These are phyloP conservation scores for Pneumocystis sp. DNA, from an alignment of 1,139 yeast genomes.

Conservation along the genomic window DNA sequence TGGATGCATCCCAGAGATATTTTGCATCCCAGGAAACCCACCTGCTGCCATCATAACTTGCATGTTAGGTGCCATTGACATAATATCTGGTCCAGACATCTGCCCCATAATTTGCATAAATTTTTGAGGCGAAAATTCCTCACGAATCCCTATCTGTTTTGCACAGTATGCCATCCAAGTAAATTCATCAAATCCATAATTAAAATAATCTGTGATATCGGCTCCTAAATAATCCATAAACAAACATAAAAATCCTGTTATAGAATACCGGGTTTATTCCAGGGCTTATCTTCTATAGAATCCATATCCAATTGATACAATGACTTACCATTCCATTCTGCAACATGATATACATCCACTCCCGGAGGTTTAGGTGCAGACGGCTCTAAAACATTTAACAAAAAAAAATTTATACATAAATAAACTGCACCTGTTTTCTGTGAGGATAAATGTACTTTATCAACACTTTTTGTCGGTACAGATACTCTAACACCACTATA, in stretches of 20 bases:
- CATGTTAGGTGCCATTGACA: constrained; percentile 9
- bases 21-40: constrained; percentile 5
- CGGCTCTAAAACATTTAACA: constrained; percentile 25
- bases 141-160: constrained; percentile 69
- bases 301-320: constrained; percentile 72
- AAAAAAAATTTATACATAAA: constrained; percentile 25
- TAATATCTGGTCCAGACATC: neutral
- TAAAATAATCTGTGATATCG: constrained; percentile 83
- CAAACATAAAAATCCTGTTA: neutral
- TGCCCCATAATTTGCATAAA: constrained; percentile 20
- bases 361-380: constrained; percentile 26
- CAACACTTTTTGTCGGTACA: neutral
- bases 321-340: constrained; percentile 68
- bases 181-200: constrained; percentile 89
- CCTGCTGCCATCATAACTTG: constrained; percentile 4
- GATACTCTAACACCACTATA: neutral
- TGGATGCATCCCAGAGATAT: constrained; percentile 10
- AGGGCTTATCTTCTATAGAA: constrained; percentile 79
- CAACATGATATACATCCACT: constrained; percentile 67
- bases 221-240: constrained; percentile 38
- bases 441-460: neutral
- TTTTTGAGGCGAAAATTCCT: constrained; percentile 52
- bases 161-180: constrained; percentile 91
- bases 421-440: constrained; percentile 1
- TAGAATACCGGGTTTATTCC: constrained; percentile 60